Evolutionary conservation across 805 yeast genomes (phyloP).

Genomic region (Sungouiella thailandica): DNA sequence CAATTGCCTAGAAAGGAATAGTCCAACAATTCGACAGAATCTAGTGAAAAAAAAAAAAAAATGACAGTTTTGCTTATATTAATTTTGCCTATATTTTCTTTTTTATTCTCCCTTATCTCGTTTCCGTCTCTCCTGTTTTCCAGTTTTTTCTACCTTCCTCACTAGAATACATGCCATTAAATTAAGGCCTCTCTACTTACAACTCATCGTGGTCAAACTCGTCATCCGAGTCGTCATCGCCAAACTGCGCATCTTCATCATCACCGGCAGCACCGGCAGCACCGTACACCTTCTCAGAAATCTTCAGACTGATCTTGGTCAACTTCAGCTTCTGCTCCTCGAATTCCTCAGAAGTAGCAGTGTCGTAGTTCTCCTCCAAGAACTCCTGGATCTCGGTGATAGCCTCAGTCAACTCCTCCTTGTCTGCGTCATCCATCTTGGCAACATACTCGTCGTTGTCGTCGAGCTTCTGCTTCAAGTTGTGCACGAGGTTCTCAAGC

Average conservation of each 20-base stretch:
- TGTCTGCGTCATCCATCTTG: slow-evolving; percentile 84
- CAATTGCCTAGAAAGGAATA: too few species aligned
- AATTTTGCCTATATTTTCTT: too few species aligned
- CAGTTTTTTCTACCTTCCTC: too few species aligned
- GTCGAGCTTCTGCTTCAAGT: slow-evolving; percentile 11
- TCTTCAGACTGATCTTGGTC: slow-evolving; percentile 82
- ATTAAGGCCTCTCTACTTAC: slow-evolving; percentile 13
- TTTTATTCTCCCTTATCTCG: too few species aligned
- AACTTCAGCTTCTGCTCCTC: slow-evolving; percentile 86
- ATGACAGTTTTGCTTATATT: too few species aligned
- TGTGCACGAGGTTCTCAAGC: slow-evolving; percentile 15
- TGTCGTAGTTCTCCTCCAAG: slow-evolving; percentile 69
- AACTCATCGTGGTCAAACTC: slow-evolving; percentile 44
- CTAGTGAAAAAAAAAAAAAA: too few species aligned
- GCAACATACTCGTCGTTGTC: slow-evolving; percentile 21
- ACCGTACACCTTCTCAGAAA: slow-evolving; percentile 71
- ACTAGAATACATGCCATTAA: neutral
- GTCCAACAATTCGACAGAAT: too few species aligned
- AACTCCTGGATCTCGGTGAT: slow-evolving; percentile 81
- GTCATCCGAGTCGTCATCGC: slow-evolving; percentile 41
- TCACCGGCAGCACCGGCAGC: slow-evolving; percentile 47
- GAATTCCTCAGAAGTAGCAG: slow-evolving; percentile 88
- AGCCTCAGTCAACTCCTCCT: slow-evolving; percentile 83
- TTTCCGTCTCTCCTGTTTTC: too few species aligned
- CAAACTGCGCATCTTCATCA: slow-evolving; percentile 37